phyloP scores from a whole-genome alignment of 495 filamentous ascomycete species.

The Penicillium salamii region DNA sequence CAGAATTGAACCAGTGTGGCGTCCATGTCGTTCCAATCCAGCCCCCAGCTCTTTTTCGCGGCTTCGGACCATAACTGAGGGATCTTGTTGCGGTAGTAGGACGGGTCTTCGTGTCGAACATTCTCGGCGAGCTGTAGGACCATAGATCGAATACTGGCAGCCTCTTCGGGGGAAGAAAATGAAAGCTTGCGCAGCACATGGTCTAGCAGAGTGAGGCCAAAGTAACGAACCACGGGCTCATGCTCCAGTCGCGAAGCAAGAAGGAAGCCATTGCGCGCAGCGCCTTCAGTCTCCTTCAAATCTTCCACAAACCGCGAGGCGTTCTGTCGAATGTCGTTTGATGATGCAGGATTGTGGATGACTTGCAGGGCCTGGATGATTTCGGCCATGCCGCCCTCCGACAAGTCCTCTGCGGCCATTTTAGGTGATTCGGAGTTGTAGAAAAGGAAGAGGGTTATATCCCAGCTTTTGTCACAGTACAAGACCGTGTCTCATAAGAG shows the following conservation, averaged over 20 bases:
- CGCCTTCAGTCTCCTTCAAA: slow-evolving; percentile 71
- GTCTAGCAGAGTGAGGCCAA: slow-evolving; percentile 87
- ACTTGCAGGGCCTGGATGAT: slow-evolving; percentile 82
- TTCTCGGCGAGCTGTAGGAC: slow-evolving; percentile 74
- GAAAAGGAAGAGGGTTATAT: neutral
- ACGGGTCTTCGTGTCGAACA: slow-evolving; percentile 68
- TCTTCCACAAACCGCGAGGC: slow-evolving; percentile 81
- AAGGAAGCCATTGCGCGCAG: slow-evolving; percentile 80
- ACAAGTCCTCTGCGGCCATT: slow-evolving; percentile 43
- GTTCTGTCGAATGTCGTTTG: slow-evolving; percentile 79
- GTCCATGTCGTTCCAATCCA: slow-evolving; percentile 95
- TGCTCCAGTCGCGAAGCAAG: slow-evolving; percentile 72
- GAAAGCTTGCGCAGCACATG: slow-evolving; percentile 81
- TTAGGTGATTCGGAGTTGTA: slow-evolving; percentile 7
- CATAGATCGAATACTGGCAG: slow-evolving; percentile 63
- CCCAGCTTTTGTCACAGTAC: neutral
- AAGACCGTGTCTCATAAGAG: slow-evolving; percentile 6
- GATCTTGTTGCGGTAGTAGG: slow-evolving; percentile 88
- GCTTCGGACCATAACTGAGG: slow-evolving; percentile 94
- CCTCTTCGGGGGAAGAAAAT: slow-evolving; percentile 62
- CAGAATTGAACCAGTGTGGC: slow-evolving; percentile 75
- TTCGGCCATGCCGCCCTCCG: slow-evolving; percentile 43
- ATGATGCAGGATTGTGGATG: slow-evolving; percentile 77
- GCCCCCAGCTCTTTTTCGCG: slow-evolving; percentile 87
- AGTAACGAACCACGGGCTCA: slow-evolving; percentile 82